phyloP scores from a whole-genome alignment of 306 rosid genomes.

The Castanopsis chinensis region DNA sequence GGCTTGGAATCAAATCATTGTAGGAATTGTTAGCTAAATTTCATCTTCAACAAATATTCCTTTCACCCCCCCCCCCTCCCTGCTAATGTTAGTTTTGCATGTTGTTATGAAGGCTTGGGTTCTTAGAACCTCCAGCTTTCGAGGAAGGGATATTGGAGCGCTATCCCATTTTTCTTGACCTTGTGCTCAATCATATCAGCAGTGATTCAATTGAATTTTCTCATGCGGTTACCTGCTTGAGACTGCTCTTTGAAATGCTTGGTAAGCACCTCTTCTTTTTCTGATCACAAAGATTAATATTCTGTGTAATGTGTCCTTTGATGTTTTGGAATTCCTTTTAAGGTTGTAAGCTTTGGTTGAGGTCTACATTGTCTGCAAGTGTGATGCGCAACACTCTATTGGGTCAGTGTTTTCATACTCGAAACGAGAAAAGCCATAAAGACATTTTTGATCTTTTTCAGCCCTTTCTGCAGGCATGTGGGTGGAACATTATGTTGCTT shows the following conservation, averaged over 20 bases:
- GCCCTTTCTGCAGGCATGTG: conserved; percentile 89
- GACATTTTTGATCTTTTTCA: conserved; percentile 93
- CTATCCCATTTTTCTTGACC: conserved; percentile 90
- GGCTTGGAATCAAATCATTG: conserved; percentile 94
- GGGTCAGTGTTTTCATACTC: conserved; percentile 96
- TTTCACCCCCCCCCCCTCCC: background rate
- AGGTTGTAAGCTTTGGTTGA: conserved; percentile 99
- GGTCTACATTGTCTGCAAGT: conserved; percentile 87
- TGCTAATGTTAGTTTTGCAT: conserved; percentile 21
- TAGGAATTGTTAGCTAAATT: conserved; percentile 50
- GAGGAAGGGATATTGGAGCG: conserved; percentile 97
- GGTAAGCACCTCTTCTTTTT: conserved; percentile 45
- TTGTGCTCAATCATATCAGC: conserved; percentile 86
- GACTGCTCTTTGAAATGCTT: conserved; percentile 85
- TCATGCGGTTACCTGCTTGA: conserved; percentile 90
- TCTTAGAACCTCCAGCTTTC: conserved; percentile 88
- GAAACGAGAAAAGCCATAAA: conserved; percentile 90
- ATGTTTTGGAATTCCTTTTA: conserved; percentile 29
- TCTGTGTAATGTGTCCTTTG: conserved; percentile 15
- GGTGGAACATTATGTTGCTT: conserved; percentile 25
- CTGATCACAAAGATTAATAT: conserved; percentile 4
- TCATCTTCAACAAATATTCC: background rate
- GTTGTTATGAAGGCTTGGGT: conserved; percentile 69
- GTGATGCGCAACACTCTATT: conserved; percentile 92
- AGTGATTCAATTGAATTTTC: conserved; percentile 84